Base-by-base conservation (phyloP, 2,329 filamentous ascomycete species). In the Fusarium floridanum region DNA sequence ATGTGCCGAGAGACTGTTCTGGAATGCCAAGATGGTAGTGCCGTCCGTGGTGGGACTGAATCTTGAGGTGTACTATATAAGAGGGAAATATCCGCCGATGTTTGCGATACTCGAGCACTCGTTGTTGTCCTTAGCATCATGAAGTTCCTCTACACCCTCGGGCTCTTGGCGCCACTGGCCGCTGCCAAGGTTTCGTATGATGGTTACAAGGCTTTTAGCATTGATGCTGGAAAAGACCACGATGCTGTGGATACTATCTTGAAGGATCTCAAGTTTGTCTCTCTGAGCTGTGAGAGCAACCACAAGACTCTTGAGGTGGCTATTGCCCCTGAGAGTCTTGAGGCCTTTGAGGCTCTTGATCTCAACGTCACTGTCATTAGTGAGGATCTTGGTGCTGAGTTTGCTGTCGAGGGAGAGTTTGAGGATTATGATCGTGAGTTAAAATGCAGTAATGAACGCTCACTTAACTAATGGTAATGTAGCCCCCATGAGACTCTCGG, bases 201-300 rank as follows among this genome's bases (percentile, higher is more conserved):
- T 29, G 76, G 77, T 7, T 80, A 78, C 77, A 79, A 80, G 59
- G 73, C 71, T 5, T 80, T 70, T 45, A 76, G 72, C 20, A 73
- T 81, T 24, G 73, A 79, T 12, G 71, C 72, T 2, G 43, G 61
- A 4, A 67, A 61, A 16, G 66, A 75, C 16, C 60, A 73, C 17
- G 68, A 71, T 6, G 67, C 67, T 10, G 67, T 79, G 9, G 57
- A 73, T 1, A 36, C 48, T 10, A 55, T 73, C 16, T 68, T 81
- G 3, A 32, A 56, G 2, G 68, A 62, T 6, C 53, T 80, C 4
- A 62, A 77, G 5, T 72, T 77, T 20, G 69, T 81, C 7, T 74
- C 77, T 1, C 41, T 81, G n/a, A 72, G 72, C 60, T 79, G 78
- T 37, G 76, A 77, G n/a, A 71, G 72, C 3, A 56, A 71, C 27